Conservation (phyloP, 1,139 yeast species). For the Diutina scorzettiae region DNA sequence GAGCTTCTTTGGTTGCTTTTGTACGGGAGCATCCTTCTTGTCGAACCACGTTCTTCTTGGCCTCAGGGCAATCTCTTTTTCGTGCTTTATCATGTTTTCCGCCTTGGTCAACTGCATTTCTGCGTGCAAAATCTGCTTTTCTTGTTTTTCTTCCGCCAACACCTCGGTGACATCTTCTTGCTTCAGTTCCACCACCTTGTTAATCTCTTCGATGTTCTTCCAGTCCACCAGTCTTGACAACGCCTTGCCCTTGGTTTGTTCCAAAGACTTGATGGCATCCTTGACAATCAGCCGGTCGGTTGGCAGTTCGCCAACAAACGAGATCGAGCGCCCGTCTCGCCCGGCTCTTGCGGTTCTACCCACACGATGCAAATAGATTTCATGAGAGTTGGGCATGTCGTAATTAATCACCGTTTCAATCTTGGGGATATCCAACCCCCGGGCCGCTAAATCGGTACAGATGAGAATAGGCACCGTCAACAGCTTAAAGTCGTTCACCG, state of each 20-base stretch:
- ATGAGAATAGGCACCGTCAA: constrained; percentile 75
- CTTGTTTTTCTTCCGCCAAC: constrained; percentile 76
- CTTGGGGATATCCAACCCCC: constrained; percentile 98
- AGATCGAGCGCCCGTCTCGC: constrained; percentile 82
- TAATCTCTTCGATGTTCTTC: constrained; percentile 63
- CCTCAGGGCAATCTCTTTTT: constrained; percentile 72
- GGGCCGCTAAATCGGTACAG: constrained; percentile 96
- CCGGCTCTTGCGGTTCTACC: constrained; percentile 99
- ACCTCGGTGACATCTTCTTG: constrained; percentile 58
- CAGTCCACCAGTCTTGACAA: constrained; percentile 83
- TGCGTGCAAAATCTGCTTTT: constrained; percentile 74
- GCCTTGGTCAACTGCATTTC: constrained; percentile 88
- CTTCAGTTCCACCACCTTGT: constrained; percentile 48
- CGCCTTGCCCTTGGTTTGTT: constrained; percentile 37
- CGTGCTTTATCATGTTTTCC: constrained; percentile 67
- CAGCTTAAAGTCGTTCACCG: constrained; percentile 72
- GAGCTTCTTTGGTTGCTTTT: constrained; percentile 31
- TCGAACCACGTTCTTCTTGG: constrained; percentile 95
- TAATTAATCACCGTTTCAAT: constrained; percentile 87
- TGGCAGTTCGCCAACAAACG: constrained; percentile 86
- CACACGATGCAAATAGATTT: constrained; percentile 88
- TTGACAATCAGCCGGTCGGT: constrained; percentile 81
- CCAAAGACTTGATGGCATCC: constrained; percentile 56
- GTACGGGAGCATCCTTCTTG: constrained; percentile 32
- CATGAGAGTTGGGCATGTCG: constrained; percentile 92